Base-by-base conservation (phyloP, 1,284 basidiomycete species). In the Earliella scabrosa region DNA sequence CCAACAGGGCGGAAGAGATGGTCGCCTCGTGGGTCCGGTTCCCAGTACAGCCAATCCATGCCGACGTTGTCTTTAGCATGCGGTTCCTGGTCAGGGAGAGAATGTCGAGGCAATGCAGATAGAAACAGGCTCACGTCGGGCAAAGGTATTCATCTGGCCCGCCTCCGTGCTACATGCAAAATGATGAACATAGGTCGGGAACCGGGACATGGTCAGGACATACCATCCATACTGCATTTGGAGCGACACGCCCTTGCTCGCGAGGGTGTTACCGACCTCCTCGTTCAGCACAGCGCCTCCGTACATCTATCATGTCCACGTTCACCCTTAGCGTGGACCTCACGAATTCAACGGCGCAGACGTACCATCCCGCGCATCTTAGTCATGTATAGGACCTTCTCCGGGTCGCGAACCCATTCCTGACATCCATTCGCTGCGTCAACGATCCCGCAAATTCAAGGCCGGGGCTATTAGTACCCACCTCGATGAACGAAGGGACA, bases 401-500 rank as follows among this genome's bases (percentile, higher is more conserved):
- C 45, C n/a, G 52, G 52, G 36, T 66, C 60, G 4, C 36, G 49
- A 16, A 58, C 38, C 65, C 66, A 67, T 34, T 53, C 45, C 63
- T 65, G 38, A 13, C 2, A 29, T 4, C 21, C 14, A 13, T 16
- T 5, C 23, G 26, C n/a, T 13, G 29, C 6, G 29, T 31, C 13
- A 31, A 31, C 29, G 13, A n/a, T n/a, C n/a, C n/a, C 27, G 29
- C 21, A 44, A 31, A 41, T 21, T 3, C 7, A 21, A 24, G 8
- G 7, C 10, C 39, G 7, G 8, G 21, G 14, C 21, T 16, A 10
- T 52, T 4, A 34, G 31, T 0, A n/a, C 31, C 24, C 29, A 70
- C 71, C 58, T 72, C 69, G 13, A 67, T 50, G 50, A 70, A 65
- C 1, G 60, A 52, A 1, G 70, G 70, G 3, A 69, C 68, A 34